A percentile compares a stretch with the other conserved stretches of the same genome.
Conservation (phyloP, 805 yeast species). For the Wickerhamomyces queroliae region DNA sequence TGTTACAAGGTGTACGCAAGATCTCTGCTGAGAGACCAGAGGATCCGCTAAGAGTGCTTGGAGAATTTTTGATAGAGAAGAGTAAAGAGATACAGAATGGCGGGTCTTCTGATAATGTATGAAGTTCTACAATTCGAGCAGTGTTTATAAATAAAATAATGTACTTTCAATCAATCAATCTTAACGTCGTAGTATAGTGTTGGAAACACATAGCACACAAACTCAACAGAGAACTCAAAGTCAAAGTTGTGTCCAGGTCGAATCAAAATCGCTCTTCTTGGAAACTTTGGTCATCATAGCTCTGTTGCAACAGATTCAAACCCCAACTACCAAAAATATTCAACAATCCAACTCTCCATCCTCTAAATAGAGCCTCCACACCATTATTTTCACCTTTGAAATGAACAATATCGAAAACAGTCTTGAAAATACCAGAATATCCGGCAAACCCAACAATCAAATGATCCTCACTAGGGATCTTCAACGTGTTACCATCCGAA, state of each 20-base stretch:
- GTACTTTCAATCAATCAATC: too few species aligned
- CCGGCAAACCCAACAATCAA: conserved; percentile 55
- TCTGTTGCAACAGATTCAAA: conserved; percentile 48
- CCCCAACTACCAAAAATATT: conserved; percentile 85
- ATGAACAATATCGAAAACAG: conserved; percentile 40
- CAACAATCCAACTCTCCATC: conserved; percentile 85
- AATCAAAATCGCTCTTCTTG: conserved; percentile 34
- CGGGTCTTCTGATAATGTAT: too few species aligned
- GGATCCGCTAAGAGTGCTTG: conserved; percentile 47
- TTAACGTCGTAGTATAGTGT: too few species aligned
- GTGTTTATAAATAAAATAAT: too few species aligned
- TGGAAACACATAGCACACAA: not conserved
- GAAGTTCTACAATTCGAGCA: too few species aligned
- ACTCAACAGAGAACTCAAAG: not conserved
- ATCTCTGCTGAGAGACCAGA: conserved; percentile 44
- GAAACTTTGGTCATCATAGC: conserved; percentile 36
- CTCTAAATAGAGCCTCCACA: conserved; percentile 61
- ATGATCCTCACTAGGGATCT: conserved; percentile 37
- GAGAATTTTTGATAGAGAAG: conserved; percentile 43
- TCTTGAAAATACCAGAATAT: conserved; percentile 48
- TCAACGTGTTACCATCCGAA: conserved; percentile 26
- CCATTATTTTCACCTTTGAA: conserved; percentile 39
- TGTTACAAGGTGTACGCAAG: conserved; percentile 57
- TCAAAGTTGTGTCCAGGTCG: not conserved
- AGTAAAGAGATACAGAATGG: conserved; percentile 18